Conservation (phyloP, 768 basidiomycete species). For the Filobasidium wieringae region DNA sequence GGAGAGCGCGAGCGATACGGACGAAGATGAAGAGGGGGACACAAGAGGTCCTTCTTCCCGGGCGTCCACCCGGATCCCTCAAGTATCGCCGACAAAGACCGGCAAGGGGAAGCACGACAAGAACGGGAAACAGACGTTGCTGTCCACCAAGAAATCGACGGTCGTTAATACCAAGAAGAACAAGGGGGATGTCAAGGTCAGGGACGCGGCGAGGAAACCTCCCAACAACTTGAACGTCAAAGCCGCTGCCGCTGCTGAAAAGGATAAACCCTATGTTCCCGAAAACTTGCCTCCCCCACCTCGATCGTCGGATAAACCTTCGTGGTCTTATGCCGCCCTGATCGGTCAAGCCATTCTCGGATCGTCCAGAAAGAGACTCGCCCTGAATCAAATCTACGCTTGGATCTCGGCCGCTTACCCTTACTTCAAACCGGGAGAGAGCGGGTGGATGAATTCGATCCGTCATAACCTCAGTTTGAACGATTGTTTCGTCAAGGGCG, state of each 20-base stretch:
- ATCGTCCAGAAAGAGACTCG: constrained; percentile 68
- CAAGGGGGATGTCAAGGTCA: constrained; percentile 9
- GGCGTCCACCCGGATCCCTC: background rate
- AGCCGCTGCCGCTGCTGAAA: constrained; percentile 25
- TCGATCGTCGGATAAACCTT: constrained; percentile 66
- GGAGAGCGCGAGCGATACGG: too few species aligned
- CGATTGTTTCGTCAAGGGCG: constrained; percentile 28
- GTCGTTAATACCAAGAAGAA: background rate
- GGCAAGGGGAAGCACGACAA: constrained; percentile 2
- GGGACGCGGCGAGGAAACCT: constrained; percentile 29
- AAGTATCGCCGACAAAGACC: constrained; percentile 2
- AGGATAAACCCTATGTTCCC: constrained; percentile 37
- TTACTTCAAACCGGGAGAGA: constrained; percentile 79
- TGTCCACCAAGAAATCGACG: background rate
- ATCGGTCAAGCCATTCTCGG: constrained; percentile 90
- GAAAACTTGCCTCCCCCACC: constrained; percentile 63
- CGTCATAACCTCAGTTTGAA: constrained; percentile 39
- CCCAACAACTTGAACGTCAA: background rate
- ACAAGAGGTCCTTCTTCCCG: background rate
- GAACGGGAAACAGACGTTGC: background rate
- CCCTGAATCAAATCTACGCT: constrained; percentile 89
- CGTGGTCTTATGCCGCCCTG: constrained; percentile 83
- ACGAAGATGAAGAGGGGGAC: constrained; percentile 1
- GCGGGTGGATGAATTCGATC: constrained; percentile 42
- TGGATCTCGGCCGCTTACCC: constrained; percentile 92